Conservation (phyloP, 768 basidiomycete species). For the Amylocystis lapponica region DNA sequence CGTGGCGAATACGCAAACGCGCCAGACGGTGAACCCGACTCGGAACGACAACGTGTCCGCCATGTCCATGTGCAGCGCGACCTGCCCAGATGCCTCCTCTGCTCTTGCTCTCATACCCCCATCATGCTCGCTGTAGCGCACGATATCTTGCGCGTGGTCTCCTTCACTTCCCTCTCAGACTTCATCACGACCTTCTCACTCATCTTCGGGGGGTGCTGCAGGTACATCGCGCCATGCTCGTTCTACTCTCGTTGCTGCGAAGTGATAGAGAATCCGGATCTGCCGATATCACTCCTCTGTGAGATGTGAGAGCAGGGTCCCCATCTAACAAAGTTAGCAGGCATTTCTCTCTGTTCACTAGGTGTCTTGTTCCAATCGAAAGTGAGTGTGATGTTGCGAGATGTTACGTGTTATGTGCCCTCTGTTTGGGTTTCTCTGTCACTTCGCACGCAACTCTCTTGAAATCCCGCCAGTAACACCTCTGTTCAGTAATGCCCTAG, state of each 20-base stretch:
- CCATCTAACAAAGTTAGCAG: too few relatives aligned
- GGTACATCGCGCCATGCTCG: slow-evolving; percentile 32
- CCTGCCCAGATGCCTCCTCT: not conserved
- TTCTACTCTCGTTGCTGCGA: too few relatives aligned
- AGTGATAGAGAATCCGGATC: too few relatives aligned
- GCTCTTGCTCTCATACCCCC: not conserved
- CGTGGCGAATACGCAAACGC: slow-evolving; percentile 1
- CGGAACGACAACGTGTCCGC: not conserved
- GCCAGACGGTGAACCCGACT: not conserved
- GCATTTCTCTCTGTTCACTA: too few relatives aligned
- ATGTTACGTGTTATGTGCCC: too few relatives aligned
- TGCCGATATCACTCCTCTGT: too few relatives aligned
- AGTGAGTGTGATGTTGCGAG: too few relatives aligned
- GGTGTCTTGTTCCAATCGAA: too few relatives aligned
- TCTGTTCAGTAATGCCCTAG: slow-evolving; percentile 72
- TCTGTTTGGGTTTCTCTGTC: too few relatives aligned
- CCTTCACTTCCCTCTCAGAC: slow-evolving; percentile 21
- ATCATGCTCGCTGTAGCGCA: not conserved
- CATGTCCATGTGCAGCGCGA: not conserved
- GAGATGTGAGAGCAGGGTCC: too few relatives aligned
- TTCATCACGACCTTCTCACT: slow-evolving; percentile 67
- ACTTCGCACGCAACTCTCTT: too few relatives aligned
- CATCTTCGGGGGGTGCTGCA: slow-evolving; percentile 91
- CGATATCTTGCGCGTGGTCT: not conserved
- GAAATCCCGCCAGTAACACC: not conserved